Evolutionary conservation across 495 filamentous ascomycete species (phyloP).

Genomic region (Aspergillus leporis): DNA sequence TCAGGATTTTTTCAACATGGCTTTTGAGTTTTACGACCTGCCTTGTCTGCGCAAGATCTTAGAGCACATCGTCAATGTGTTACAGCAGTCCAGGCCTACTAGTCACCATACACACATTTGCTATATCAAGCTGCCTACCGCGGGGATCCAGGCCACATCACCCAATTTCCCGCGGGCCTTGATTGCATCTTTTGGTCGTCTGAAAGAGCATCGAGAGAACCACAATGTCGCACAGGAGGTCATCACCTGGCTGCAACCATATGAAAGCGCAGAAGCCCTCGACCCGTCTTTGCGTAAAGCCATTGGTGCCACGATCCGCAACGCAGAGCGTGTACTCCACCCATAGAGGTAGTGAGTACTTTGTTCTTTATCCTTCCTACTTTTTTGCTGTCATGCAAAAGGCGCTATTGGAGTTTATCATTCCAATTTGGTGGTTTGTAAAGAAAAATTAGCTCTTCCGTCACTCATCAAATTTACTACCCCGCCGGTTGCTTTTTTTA

Average conservation of each 20-base stretch:
- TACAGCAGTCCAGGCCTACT: slow-evolving; percentile 58
- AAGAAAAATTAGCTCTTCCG: slow-evolving; percentile 24
- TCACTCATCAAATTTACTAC: slow-evolving; percentile 47
- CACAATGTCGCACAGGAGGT: slow-evolving; percentile 54
- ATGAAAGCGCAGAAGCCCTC: slow-evolving; percentile 57
- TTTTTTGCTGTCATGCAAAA: slow-evolving; percentile 8
- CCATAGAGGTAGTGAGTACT: not conserved
- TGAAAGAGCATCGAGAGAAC: slow-evolving; percentile 47
- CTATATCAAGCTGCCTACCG: slow-evolving; percentile 66
- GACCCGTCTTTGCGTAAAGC: slow-evolving; percentile 69
- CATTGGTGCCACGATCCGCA: slow-evolving; percentile 55
- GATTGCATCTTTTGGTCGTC: slow-evolving; percentile 58
- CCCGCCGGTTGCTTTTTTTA: slow-evolving; percentile 75
- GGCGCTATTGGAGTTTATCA: slow-evolving; percentile 18
- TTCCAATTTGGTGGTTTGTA: slow-evolving; percentile 3
- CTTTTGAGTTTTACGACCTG: slow-evolving; percentile 63
- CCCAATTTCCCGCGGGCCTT: slow-evolving; percentile 73
- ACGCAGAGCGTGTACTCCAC: slow-evolving; percentile 34
- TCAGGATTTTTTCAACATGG: slow-evolving; percentile 77
- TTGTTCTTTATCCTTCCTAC: not conserved
- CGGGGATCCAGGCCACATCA: slow-evolving; percentile 62
- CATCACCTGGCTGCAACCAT: slow-evolving; percentile 56
- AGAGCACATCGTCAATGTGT: slow-evolving; percentile 68
- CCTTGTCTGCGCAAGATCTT: slow-evolving; percentile 69
- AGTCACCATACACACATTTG: slow-evolving; percentile 64